Evolutionary conservation across 805 yeast genomes (phyloP), one percentile per base, ranked within the genome.

Genomic region (Cyberlindnera veronae): DNA sequence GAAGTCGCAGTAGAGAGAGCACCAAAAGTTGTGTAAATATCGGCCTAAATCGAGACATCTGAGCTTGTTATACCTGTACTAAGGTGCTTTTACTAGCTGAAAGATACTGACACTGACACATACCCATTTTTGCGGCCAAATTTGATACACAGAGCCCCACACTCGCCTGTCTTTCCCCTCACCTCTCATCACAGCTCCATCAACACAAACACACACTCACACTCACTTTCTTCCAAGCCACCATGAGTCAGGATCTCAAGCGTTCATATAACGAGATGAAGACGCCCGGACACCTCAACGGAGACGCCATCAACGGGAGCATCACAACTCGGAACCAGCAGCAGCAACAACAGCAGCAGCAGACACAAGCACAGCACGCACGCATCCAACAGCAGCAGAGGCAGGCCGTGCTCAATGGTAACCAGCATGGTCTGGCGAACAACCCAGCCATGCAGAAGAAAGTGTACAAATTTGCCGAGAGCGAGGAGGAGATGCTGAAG

Each of bases 401-500:
- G 35, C 59, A 55, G 34, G 44, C 57, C 39, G 34, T 61, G 50
- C 34, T 57, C 58, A 46, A 44, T 64, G 58, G 66, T 27, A 63
- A 64, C 24, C 36, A 43, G 3, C 60, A 56, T 36, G 54, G 58
- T 0, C 43, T 45, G 18, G 47, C 53, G 1, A 31, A 40, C 16
- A 31, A 29, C 8, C 27, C 43, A 17, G 19, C 12, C 10, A 18
- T 66, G 73, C 11, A 69, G 68, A 50, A 38, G 39, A 67, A 72
- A 32, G 66, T 62, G 20, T 72, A 73, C 54, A 73, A 76, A 34
- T 84, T 82, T 54, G 79, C 83, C 10, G 87, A 84, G 53, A 79
- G 89, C 9, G 66, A 84, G 16, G 84, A 77, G 42, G 86, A 81
- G 36, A 71, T 93, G 8, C 62, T 93, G 51, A 76, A 77, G 44